Percentiles rank a stretch among this genome's conserved stretches.
Conservation (phyloP, 768 basidiomycete genomes). For the Kwoniella sp. region DNA sequence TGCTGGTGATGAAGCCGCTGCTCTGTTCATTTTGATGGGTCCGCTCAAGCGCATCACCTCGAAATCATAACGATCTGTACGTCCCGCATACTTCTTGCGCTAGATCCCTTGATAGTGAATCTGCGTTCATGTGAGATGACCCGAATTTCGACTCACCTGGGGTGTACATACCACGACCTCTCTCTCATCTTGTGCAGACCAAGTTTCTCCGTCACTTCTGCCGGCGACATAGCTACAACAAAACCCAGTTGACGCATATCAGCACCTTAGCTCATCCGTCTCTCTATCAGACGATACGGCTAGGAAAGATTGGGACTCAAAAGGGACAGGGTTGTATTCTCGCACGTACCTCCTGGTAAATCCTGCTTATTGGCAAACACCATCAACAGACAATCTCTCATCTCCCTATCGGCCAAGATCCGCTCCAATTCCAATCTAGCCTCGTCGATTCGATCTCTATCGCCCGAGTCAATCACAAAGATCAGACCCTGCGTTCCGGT, state of each 20-base stretch:
- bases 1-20: no score
- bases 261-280: neutral
- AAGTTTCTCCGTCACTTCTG: conserved; percentile 95
- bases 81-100: no score
- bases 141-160: conserved; percentile 82
- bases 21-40: no score
- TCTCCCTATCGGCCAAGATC: conserved; percentile 93
- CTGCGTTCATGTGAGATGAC: no score
- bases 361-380: conserved; percentile 99
- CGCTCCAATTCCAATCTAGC: conserved; percentile 93
- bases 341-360: conserved; percentile 76
- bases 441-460: conserved; percentile 92
- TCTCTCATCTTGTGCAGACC: conserved; percentile 95
- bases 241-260: neutral
- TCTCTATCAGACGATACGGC: no score
- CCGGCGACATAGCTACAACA: conserved; percentile 88
- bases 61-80: no score
- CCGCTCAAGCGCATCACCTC: no score
- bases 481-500: conserved; percentile 96
- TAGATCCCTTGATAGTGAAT: no score
- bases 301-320: no score
- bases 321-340: neutral
- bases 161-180: conserved; percentile 98
- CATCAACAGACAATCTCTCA: conserved; percentile 94
- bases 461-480: conserved; percentile 96